phyloP scores from a whole-genome alignment of 768 basidiomycete genomes.

The Crucibulum laeve region DNA sequence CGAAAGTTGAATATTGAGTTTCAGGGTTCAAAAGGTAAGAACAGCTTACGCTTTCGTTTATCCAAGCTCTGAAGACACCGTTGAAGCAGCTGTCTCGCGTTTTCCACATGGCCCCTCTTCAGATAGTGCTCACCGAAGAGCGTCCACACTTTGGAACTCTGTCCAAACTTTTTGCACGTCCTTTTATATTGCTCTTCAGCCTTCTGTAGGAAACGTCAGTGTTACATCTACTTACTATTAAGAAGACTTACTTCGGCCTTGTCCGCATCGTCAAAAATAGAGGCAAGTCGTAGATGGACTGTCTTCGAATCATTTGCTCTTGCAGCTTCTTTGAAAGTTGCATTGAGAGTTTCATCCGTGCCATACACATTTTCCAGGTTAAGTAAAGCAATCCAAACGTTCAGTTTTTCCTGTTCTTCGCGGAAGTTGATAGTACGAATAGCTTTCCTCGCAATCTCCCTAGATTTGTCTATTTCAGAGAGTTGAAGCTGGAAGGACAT shows the following conservation, averaged over 20 bases:
- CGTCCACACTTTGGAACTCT: conserved; percentile 93
- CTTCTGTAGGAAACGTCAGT: conserved; percentile 44
- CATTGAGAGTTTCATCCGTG: conserved; percentile 72
- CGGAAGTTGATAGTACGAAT: conserved; percentile 87
- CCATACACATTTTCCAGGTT: conserved; percentile 95
- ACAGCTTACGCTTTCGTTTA: conserved; percentile 82
- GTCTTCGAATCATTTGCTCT: conserved; percentile 92
- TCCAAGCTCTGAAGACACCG: conserved; percentile 88
- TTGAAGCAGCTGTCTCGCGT: conserved; percentile 81
- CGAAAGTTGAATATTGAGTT: background rate
- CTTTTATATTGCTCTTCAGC: conserved; percentile 90
- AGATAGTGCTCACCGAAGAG: conserved; percentile 82
- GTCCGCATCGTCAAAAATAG: conserved; percentile 79
- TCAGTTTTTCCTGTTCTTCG: conserved; percentile 93
- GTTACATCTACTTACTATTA: background rate
- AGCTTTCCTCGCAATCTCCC: conserved; percentile 81
- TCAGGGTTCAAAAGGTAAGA: background rate
- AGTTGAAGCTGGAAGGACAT: conserved; percentile 98
- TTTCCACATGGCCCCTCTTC: conserved; percentile 66
- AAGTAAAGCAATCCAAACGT: conserved; percentile 95
- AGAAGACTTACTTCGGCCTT: conserved; percentile 63
- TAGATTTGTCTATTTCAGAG: conserved; percentile 94
- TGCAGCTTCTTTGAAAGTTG: conserved; percentile 86
- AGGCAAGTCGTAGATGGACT: conserved; percentile 77
- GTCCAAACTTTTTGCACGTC: conserved; percentile 91